Evolutionary conservation across 2,329 filamentous ascomycete species (phyloP), one percentile per base, ranked within the genome.

Genomic region (Herpotrichia juniperi): DNA sequence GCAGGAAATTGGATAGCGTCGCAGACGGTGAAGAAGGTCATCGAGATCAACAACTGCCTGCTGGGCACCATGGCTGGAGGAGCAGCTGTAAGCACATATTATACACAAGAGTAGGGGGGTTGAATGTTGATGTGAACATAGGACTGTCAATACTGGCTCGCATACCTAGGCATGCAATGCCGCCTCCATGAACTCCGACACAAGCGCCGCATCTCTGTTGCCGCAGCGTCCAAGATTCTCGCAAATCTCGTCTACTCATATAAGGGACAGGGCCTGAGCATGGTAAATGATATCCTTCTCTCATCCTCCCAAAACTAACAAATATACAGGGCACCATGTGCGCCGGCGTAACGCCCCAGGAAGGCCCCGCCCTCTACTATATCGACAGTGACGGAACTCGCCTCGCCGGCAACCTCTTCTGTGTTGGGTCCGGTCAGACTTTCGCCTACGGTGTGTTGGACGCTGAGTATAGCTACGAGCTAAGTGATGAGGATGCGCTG

Each of bases 121-220:
- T 43, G 14, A 7, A 40, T 42, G 46, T 34, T 67, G 56, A 71
- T 62, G 43, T 51, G 39, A 16, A 16, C 42, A n/a, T 61, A 89
- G 86, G 94, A 99, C 79, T 99, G 94, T 79, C 94, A 97, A 86
- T 97, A 97, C 85, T 99, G 94, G 94, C 89, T 99, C 61, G 93
- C 92, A 71, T 99, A 96, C 83, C 85, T 99, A 62, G 94, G 93
- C 70, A 96, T 97, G 89, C 93, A 99, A 83, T 99, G 94, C 81
- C 92, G 94, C 54, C 90, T 99, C 61, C 93, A 99, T 82, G 94
- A 99, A 82, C 93, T 99, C 69, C 91, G 94, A 63, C 93, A 99
- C 84, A 99, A 99, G 84, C 91, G 92, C 76, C 91, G 94, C 74
- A 99, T 99, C 81, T 94, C 91, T 56, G 94, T 99, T 60, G 93